Evolutionary conservation across 306 rosid genomes (phyloP).

Genomic region (Crotalaria pallida): DNA sequence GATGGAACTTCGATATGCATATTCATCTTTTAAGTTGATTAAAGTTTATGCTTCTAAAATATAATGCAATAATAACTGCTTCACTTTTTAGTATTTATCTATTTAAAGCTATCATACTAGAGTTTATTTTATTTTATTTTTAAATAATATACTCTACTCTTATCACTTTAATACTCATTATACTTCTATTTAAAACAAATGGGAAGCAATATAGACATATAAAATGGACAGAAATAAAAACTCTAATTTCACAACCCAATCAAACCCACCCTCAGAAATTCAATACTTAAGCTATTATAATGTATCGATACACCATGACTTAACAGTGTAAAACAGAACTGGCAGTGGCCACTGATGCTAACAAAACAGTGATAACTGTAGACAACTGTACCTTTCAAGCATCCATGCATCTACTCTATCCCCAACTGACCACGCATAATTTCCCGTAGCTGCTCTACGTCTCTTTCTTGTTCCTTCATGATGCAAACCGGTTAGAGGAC

Average conservation of each 20-base stretch:
- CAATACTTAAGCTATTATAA: neutral
- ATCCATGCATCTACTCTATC: slow-evolving; percentile 94
- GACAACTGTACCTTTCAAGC: slow-evolving; percentile 59
- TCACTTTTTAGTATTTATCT: neutral
- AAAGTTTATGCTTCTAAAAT: neutral
- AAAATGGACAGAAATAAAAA: neutral
- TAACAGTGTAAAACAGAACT: neutral
- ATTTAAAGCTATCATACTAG: neutral
- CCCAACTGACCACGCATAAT: slow-evolving; percentile 85
- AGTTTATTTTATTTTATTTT: neutral
- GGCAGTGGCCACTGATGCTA: neutral
- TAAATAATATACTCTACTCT: neutral
- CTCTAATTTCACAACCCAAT: neutral
- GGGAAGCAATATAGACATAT: neutral
- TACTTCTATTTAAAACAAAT: neutral
- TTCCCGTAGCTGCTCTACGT: slow-evolving; percentile 80
- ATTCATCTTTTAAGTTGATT: neutral
- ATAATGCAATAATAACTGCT: neutral
- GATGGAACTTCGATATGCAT: neutral
- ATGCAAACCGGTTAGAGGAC: slow-evolving; percentile 55
- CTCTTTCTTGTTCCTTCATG: slow-evolving; percentile 91
- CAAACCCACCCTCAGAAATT: neutral
- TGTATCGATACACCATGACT: neutral
- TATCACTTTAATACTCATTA: neutral
- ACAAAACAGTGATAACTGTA: neutral